These are phyloP conservation scores for Amoebophrya sp. DNA, from an alignment of 169 alveolate species.

Conservation along the genomic window DNA sequence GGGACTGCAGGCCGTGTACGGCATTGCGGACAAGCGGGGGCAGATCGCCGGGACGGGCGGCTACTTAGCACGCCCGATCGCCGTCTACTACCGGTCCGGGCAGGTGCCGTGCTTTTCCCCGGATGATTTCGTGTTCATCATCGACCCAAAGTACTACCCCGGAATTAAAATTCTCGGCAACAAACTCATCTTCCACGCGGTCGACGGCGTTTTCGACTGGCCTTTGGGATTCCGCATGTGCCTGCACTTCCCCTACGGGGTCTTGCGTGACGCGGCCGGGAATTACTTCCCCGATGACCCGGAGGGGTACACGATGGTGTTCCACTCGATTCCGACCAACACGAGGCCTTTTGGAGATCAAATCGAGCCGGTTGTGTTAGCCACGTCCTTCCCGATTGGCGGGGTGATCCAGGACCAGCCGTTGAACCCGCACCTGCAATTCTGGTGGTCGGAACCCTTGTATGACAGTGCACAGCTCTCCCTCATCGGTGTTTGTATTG, in stretches of 20 bases:
- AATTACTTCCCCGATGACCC: slow-evolving; percentile 1
- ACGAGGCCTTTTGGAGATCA: neutral
- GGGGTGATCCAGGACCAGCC: slow-evolving; percentile 6
- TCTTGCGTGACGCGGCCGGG: neutral
- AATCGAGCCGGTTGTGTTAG: neutral
- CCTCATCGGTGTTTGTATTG: no score
- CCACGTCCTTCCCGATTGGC: neutral
- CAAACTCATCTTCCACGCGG: neutral
- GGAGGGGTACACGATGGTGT: neutral
- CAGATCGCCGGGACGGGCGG: neutral
- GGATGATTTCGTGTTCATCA: neutral
- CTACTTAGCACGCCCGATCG: neutral
- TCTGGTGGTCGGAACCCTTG: neutral
- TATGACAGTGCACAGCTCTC: no score
- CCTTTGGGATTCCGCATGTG: neutral
- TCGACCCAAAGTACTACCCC: neutral
- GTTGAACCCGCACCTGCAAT: neutral
- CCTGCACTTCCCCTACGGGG: neutral
- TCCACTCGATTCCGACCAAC: neutral
- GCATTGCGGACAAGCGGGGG: neutral
- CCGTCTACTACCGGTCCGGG: neutral
- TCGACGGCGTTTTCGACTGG: neutral
- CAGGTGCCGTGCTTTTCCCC: slow-evolving; percentile 7
- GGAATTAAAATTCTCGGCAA: neutral
- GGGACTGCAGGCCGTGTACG: neutral